Base-by-base conservation (phyloP, 2,329 filamentous ascomycete genomes). In the Cladosporium sp. region DNA sequence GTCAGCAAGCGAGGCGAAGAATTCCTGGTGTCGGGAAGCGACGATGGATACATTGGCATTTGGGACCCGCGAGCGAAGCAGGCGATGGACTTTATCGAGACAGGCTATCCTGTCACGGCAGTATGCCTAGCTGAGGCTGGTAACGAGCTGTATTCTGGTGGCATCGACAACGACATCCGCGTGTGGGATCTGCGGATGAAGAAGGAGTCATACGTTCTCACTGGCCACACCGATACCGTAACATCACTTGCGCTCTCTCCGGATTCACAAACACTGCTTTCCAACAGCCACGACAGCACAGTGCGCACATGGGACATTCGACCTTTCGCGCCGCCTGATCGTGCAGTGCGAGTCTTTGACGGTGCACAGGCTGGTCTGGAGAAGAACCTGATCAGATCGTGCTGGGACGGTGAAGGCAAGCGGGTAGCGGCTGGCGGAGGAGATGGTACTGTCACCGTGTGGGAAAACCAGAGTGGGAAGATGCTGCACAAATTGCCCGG, bases 171-270 rank as follows among this genome's bases (percentile, higher is more conserved):
- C 75, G 93, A 96, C 72, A 96, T 99, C 76, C 92, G 93, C 73
- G 93, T 96, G 23, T 99, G 95, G 94, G 95, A 99, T 78, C 81
- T 98, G 74, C 88, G 95, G 70, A 98, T 97, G 82, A 93, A 96
- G 79, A 86, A 90, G 7, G 86, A 96, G 2, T 88, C 92, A 6
- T 97, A 98, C 78, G 90, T 90, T 1, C 89, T 99, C 84, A 79
- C 91, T 14, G 95, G 95, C 0, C 95, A 99, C 77, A 90, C 88
- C 62, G 95, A 99, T 76, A 98, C 94, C 0, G 84, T 99, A 68
- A 96, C 93, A 3, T 96, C 93, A 14, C 83, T 99, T 56, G 85
- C 91, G 63, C 87, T 98, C n/a, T 97, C 94, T 2, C 94, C 95
- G 0, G 94, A 99, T 76, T 91, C 91, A 46, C 93, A 97, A 77